phyloP scores from a whole-genome alignment of 805 yeast genomes.

The Schwanniomyces vanrijiae region DNA sequence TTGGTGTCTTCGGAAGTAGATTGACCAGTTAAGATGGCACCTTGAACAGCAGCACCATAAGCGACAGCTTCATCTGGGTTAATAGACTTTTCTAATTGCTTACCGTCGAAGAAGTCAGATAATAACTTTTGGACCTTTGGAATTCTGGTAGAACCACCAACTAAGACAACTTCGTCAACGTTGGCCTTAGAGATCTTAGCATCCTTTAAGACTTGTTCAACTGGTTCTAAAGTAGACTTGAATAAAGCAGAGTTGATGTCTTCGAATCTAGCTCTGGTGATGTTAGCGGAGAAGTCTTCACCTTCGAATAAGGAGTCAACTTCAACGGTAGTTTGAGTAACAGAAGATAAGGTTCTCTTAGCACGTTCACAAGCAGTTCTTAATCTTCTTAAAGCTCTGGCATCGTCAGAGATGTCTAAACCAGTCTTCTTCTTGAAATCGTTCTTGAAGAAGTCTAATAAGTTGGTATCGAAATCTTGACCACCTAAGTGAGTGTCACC shows the following conservation, averaged over 20 bases:
- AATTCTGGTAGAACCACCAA: slow-evolving; percentile 54
- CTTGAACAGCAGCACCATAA: slow-evolving; percentile 52
- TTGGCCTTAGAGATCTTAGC: slow-evolving; percentile 41
- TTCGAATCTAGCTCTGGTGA: slow-evolving; percentile 53
- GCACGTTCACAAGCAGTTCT: slow-evolving; percentile 56
- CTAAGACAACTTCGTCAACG: slow-evolving; percentile 50
- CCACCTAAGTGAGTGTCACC: slow-evolving; percentile 56
- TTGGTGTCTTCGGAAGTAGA: slow-evolving; percentile 50
- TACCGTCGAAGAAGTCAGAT: slow-evolving; percentile 51
- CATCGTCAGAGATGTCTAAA: slow-evolving; percentile 44
- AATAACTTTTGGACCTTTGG: slow-evolving; percentile 51
- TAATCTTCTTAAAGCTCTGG: slow-evolving; percentile 52
- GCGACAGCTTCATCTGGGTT: slow-evolving; percentile 55
- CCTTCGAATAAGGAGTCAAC: slow-evolving; percentile 51
- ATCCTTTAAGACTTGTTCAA: slow-evolving; percentile 50
- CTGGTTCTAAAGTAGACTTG: slow-evolving; percentile 51
- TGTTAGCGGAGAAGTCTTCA: slow-evolving; percentile 49
- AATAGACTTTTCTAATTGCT: slow-evolving; percentile 49
- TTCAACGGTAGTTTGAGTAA: slow-evolving; percentile 50
- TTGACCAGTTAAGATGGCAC: slow-evolving; percentile 52
- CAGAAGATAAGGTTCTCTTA: slow-evolving; percentile 50
- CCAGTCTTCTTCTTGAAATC: slow-evolving; percentile 50
- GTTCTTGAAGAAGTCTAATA: slow-evolving; percentile 46
- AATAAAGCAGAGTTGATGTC: slow-evolving; percentile 50
- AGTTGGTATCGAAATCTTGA: slow-evolving; percentile 53